Percentiles rank a stretch among this genome's conserved stretches.
Conservation (phyloP, 108 stramenopile genomes). For the Parietichytrium sp. region DNA sequence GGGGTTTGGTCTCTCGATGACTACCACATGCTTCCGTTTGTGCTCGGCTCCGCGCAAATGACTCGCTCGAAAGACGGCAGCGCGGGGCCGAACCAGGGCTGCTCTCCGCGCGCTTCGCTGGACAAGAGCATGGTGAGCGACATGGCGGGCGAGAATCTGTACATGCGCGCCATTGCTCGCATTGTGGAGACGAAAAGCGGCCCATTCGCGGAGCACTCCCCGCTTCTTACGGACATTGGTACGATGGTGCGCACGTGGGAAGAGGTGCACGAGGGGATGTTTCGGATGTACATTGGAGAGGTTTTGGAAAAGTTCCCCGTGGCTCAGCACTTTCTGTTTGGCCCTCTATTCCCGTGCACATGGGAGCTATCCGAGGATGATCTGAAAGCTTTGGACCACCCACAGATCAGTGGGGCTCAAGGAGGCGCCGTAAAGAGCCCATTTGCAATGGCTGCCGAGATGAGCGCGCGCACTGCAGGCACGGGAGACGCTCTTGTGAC, state of each 20-base stretch:
- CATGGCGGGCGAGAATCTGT: slow-evolving; percentile 47
- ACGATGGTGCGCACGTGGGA: slow-evolving; percentile 51
- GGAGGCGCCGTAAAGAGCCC: neutral
- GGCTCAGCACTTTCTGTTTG: slow-evolving; percentile 63
- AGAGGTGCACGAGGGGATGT: slow-evolving; percentile 17
- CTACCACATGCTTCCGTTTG: slow-evolving; percentile 64
- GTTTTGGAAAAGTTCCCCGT: slow-evolving; percentile 61
- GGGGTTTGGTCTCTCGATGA: slow-evolving; percentile 69
- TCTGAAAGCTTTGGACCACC: neutral
- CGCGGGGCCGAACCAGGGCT: neutral
- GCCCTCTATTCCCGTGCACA: slow-evolving; percentile 51
- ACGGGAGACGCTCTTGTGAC: neutral
- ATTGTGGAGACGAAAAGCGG: slow-evolving; percentile 53
- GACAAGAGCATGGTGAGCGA: neutral
- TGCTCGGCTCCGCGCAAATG: slow-evolving; percentile 63
- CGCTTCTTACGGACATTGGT: slow-evolving; percentile 58
- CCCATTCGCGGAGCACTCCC: slow-evolving; percentile 63
- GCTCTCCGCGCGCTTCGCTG: neutral
- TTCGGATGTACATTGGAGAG: slow-evolving; percentile 49
- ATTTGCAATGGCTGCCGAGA: neutral
- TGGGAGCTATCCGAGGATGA: slow-evolving; percentile 42
- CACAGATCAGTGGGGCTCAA: neutral
- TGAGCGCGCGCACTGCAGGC: neutral
- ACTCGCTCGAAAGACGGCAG: slow-evolving; percentile 19
- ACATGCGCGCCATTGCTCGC: slow-evolving; percentile 51